Evolutionary conservation across 257 asterid species (phyloP).

Genomic region (Rubia yunnanensis): DNA sequence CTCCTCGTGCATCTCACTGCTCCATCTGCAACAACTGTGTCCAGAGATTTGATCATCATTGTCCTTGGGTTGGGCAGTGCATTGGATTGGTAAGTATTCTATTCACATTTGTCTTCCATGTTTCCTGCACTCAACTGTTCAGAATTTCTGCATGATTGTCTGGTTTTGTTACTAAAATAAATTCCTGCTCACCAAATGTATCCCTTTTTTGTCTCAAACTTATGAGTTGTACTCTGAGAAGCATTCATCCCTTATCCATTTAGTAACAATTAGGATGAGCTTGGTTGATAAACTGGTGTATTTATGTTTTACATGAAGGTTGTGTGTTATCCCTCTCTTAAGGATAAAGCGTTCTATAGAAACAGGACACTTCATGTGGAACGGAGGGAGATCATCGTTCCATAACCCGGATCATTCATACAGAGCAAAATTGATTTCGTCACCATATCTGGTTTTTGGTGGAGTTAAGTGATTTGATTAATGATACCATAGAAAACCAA

Average conservation of each 20-base stretch:
- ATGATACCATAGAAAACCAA: not conserved
- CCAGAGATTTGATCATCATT: slow-evolving; percentile 93
- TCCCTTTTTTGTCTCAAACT: not conserved
- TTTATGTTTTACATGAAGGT: not conserved
- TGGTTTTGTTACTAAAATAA: not conserved
- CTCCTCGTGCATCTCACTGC: slow-evolving; percentile 97
- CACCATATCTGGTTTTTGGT: not conserved
- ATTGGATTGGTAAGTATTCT: slow-evolving; percentile 64
- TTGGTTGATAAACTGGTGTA: not conserved
- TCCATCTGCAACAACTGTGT: slow-evolving; percentile 94
- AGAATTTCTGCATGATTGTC: not conserved
- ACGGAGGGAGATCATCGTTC: not conserved
- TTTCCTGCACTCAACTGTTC: not conserved
- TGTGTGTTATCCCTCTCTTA: not conserved
- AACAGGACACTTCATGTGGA: too few relatives aligned
- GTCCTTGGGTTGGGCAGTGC: slow-evolving; percentile 98
- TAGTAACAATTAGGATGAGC: too few relatives aligned
- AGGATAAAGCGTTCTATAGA: not conserved
- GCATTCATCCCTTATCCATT: too few relatives aligned
- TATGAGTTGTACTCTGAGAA: too few relatives aligned
- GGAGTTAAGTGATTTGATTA: not conserved
- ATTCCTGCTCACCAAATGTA: not conserved
- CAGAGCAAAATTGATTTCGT: not conserved
- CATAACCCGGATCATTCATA: not conserved
- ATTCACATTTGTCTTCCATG: not conserved